phyloP scores from a whole-genome alignment of 179 eudicot species.

The Beta lomatogona region DNA sequence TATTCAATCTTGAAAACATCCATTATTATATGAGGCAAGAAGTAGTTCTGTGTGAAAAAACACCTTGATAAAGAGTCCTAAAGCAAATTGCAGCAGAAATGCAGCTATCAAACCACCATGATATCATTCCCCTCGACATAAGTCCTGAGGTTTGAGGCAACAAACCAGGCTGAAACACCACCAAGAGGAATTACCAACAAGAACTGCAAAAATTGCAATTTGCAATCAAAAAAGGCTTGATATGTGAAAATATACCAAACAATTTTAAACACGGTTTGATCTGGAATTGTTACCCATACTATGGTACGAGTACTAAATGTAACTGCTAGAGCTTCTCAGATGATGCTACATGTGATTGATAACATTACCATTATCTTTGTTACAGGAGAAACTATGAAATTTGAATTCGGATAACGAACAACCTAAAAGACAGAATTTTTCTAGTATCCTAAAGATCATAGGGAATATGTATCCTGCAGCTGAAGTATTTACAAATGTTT shows the following conservation, averaged over 20 bases:
- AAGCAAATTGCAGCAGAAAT: constrained; percentile 66
- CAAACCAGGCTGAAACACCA: constrained; percentile 76
- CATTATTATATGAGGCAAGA: neutral
- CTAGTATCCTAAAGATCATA: too few relatives aligned
- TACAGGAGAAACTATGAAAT: too few relatives aligned
- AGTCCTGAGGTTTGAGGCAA: constrained; percentile 68
- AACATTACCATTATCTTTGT: neutral
- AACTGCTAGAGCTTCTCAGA: neutral
- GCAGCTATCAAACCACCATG: constrained; percentile 61
- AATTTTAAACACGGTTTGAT: too few relatives aligned
- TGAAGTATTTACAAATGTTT: neutral
- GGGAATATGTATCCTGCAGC: neutral
- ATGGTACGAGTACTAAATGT: too few relatives aligned
- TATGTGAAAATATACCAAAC: neutral
- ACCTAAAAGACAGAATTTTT: too few relatives aligned
- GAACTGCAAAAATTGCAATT: constrained; percentile 46
- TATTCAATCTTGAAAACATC: neutral
- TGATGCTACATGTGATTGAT: neutral
- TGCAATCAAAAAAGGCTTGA: too few relatives aligned
- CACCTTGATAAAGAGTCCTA: constrained; percentile 65
- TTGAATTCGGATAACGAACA: too few relatives aligned
- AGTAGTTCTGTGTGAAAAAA: constrained; percentile 60
- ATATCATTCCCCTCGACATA: constrained; percentile 56
- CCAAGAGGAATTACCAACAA: constrained; percentile 81
- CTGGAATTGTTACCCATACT: too few relatives aligned